phyloP scores from a whole-genome alignment of 1,284 basidiomycete species.

The Heliocybe sulcata region DNA sequence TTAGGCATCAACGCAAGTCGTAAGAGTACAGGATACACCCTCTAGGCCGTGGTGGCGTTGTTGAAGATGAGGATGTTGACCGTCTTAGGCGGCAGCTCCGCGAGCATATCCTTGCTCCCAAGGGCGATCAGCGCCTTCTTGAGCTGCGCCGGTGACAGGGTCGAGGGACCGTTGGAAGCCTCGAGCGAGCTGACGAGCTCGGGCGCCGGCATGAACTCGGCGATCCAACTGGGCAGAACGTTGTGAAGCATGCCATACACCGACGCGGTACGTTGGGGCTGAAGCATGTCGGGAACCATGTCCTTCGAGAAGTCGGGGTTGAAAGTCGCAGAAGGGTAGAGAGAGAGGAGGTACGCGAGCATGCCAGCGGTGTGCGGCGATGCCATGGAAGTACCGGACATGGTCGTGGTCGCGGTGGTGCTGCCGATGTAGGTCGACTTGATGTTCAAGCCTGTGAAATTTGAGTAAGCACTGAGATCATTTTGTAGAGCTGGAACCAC shows the following conservation, averaged over 20 bases:
- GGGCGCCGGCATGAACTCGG: slow-evolving; percentile 52
- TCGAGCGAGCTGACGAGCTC: slow-evolving; percentile 37
- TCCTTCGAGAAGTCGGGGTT: slow-evolving; percentile 27
- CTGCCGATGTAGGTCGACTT: slow-evolving; percentile 63
- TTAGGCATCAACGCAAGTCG: neutral
- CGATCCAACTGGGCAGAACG: slow-evolving; percentile 52
- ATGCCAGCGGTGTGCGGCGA: slow-evolving; percentile 56
- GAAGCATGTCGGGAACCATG: slow-evolving; percentile 14
- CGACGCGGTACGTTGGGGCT: slow-evolving; percentile 18
- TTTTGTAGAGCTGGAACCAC: slow-evolving; percentile 9
- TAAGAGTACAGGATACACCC: neutral
- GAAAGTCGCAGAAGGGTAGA: slow-evolving; percentile 46
- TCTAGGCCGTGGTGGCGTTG: slow-evolving; percentile 31
- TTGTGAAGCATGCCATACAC: slow-evolving; percentile 48
- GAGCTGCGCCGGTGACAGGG: slow-evolving; percentile 45
- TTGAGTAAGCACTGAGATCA: neutral
- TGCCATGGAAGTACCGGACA: slow-evolving; percentile 58
- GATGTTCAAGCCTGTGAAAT: slow-evolving; percentile 43
- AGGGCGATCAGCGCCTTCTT: slow-evolving; percentile 56
- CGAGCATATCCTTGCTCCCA: slow-evolving; percentile 38
- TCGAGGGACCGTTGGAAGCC: slow-evolving; percentile 25
- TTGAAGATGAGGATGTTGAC: slow-evolving; percentile 57
- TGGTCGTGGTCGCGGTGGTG: slow-evolving; percentile 51
- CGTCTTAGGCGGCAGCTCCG: slow-evolving; percentile 36
- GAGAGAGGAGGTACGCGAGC: slow-evolving; percentile 68